Base-by-base conservation (phyloP, 2,329 filamentous ascomycete genomes). In the Leptographium procerum region DNA sequence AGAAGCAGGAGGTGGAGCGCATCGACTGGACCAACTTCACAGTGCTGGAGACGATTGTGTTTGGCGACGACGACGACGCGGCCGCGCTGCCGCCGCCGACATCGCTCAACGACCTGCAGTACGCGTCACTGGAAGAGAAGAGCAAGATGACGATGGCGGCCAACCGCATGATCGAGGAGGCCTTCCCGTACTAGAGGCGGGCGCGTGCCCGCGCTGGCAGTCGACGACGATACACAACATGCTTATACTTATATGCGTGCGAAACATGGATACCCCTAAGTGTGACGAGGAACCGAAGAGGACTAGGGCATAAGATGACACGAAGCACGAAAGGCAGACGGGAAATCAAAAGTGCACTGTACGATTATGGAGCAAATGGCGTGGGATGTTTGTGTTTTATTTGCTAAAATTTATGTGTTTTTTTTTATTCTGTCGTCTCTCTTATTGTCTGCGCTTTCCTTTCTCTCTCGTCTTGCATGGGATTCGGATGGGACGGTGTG, bases 21-120 rank as follows among this genome's bases (percentile, higher is more conserved):
- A 94, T 99, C 62, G 94, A 99, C 71, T 99, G 94, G 94, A 89
- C 95, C 68, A 92, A 97, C 69, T 99, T 99, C 66, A 86, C 92
- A 36, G 88, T 99, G 24, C 91, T 96, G 51, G 94, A 96, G 72
- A 96, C 91, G 0, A 91, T 99, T 57, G 79, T 90, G 19, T 99
- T 99, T 71, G 91, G 84, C 60, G 91, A 96, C 65, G 82, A 83
- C 45, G 94, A 99, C 70, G 91, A 96, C 64, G 82, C 88, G 62
- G 84, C 85, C 43, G 87, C 94, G 63, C 84, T 99, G 13, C 91
- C 92, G 34, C 87, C 91, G 1, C 94, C 94, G 1, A 94, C 90
- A 4, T 91, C 87, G 6, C 83, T 96, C 48, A 88, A 89, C 63
- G 94, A 99, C 66, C 79, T 99, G 22, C 91, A 97, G 70, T 95